Evolutionary conservation across 2,329 filamentous ascomycete genomes (phyloP), one percentile per base, ranked within the genome.

Genomic region (Colletotrichum zoysiae): DNA sequence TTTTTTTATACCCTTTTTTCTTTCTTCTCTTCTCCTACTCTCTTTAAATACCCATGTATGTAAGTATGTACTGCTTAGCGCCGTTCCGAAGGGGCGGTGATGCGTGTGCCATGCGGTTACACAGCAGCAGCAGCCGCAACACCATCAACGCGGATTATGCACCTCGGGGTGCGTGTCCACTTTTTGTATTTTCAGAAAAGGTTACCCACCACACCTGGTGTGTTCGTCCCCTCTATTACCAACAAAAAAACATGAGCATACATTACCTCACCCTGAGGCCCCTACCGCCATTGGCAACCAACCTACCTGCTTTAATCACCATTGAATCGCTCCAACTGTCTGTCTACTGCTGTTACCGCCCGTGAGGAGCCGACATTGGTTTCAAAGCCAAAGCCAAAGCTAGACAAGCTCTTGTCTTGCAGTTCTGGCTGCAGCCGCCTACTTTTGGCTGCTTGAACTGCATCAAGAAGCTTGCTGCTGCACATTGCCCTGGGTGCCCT

Each of bases 361-460:
- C 7, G 44, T 46, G 2, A 35, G 23, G n/a, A 63, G 38, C n/a
- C 48, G 20, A 35, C 42, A 35, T 16, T 23, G 30, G 48, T 16
- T 26, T 23, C 44, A 23, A 50, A 48, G 58, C 42, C 42, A 62
- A 62, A 48, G 26, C 16, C n/a, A 33, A 23, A 23, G 5, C 20
- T 30, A 42, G 46, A 42, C 46, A 40, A 40, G 35, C 38, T 53
- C 61, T 56, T 55, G 50, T 44, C 60, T 35, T 26, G 33, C 60
- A 51, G 46, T 62, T 50, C 55, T 56, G 50, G 38, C 61, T 46
- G 23, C 38, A 23, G 26, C 61, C 33, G 30, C 60, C 20, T 30
- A 30, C 60, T 63, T 62, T 63, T 53, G 46, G n/a, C 18, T 53
- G 60, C 60, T 65, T n/a, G 60, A 38, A 63, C 33, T 53, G 60